These are phyloP conservation scores for Phytophthora pini DNA, from an alignment of 352 stramenopile genomes.

Conservation along the genomic window DNA sequence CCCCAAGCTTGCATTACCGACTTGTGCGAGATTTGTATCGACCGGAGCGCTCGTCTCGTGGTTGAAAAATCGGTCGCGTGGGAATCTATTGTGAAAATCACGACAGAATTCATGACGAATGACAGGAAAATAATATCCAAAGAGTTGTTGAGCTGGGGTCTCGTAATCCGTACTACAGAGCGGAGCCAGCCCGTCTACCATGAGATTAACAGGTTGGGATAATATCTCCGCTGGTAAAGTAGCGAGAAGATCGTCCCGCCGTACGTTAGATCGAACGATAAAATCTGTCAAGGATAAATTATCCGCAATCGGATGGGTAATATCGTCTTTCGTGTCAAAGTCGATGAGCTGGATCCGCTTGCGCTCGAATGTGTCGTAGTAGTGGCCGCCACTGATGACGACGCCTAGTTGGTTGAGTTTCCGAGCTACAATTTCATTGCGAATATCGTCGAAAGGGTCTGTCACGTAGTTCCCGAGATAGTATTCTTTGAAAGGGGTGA, in stretches of 20 bases:
- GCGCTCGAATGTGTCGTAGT: conserved; percentile 29
- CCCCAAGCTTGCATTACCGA: conserved; percentile 28
- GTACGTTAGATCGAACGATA: conserved; percentile 26
- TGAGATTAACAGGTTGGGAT: conserved; percentile 30
- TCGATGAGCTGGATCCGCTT: conserved; percentile 21
- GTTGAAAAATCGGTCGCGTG: conserved; percentile 31
- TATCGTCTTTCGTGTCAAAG: conserved; percentile 6
- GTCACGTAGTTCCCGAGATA: conserved; percentile 37
- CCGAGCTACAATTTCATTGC: conserved; percentile 23
- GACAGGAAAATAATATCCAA: conserved; percentile 31
- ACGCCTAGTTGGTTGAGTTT: conserved; percentile 33
- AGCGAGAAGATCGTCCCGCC: conserved; percentile 13
- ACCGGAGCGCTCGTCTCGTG: conserved; percentile 11
- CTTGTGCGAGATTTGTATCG: conserved; percentile 29
- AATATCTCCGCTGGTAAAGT: conserved; percentile 14
- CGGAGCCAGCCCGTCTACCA: conserved; percentile 41
- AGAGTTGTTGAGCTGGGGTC: conserved; percentile 23
- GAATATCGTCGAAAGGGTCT: conserved; percentile 33
- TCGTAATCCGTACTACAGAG: conserved; percentile 26
- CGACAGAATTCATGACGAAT: conserved; percentile 37
- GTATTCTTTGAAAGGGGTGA: conserved; percentile 37
- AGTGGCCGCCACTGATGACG: conserved; percentile 31
- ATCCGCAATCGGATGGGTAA: conserved; percentile 11
- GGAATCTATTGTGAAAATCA: conserved; percentile 30
- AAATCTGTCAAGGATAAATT: conserved; percentile 21